Evolutionary conservation across 805 yeast genomes (phyloP).

Genomic region (Komagataella mondaviorum): DNA sequence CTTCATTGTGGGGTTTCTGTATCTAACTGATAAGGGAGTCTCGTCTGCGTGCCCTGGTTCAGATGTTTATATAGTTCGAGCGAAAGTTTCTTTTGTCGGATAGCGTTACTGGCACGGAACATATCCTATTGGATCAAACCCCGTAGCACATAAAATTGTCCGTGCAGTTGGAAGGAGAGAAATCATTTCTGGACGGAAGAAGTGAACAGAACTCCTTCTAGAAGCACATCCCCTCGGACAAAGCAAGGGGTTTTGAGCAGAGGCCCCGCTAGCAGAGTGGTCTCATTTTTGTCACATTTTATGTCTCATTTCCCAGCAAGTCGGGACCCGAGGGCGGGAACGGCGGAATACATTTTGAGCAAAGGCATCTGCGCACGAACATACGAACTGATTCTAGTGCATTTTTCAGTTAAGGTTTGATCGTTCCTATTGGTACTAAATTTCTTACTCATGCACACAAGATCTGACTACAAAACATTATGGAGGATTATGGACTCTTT

Average conservation of each 20-base stretch:
- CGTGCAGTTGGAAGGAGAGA: not conserved
- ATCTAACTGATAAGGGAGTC: not conserved
- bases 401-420: not conserved
- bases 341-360: not conserved
- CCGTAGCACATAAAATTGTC: not conserved
- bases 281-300: not conserved
- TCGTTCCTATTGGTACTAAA: not conserved
- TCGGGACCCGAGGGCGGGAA: not conserved
- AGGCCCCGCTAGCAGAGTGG: not conserved
- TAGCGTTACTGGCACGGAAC: not conserved
- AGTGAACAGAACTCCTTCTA: not conserved
- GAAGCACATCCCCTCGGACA: not conserved
- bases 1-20: constrained; percentile 35
- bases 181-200: not conserved
- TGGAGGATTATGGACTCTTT: not conserved
- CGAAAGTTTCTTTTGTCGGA: not conserved
- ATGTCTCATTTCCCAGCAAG: not conserved
- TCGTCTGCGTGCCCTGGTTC: not conserved
- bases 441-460: not conserved
- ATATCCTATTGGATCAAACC: not conserved
- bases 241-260: not conserved
- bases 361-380: not conserved
- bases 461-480: not conserved
- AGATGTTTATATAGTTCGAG: not conserved
- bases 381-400: not conserved